Conservation (phyloP, 495 filamentous ascomycete species). For the Xylaria castorea region DNA sequence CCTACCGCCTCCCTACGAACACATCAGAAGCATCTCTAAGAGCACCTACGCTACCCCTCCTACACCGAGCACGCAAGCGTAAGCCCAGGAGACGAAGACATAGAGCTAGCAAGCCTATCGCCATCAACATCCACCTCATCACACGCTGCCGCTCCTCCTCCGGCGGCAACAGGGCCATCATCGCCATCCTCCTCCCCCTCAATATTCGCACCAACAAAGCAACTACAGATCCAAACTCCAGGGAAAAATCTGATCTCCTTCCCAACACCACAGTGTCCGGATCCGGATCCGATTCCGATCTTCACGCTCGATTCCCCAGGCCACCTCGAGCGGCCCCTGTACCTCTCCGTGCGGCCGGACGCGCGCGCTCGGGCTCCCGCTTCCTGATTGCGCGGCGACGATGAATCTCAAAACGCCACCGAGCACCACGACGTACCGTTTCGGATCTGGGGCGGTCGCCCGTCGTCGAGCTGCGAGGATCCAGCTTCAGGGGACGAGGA, state of each 20-base stretch:
- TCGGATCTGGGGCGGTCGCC: conserved; percentile 52
- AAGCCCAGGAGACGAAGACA: conserved; percentile 20
- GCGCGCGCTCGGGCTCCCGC: conserved; percentile 53
- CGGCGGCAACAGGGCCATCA: conserved; percentile 3
- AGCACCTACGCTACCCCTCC: conserved; percentile 10
- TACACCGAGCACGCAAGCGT: conserved; percentile 17
- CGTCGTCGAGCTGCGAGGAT: conserved; percentile 31
- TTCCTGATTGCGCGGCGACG: conserved; percentile 35
- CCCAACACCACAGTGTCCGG: conserved; percentile 49
- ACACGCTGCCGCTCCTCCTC: not conserved
- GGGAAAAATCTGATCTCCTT: conserved; percentile 54
- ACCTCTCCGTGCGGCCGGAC: conserved; percentile 51
- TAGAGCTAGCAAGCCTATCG: conserved; percentile 25
- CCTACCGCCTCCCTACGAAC: conserved; percentile 6
- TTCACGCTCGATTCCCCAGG: conserved; percentile 36
- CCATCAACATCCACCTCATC: conserved; percentile 19
- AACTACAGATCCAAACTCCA: conserved; percentile 53
- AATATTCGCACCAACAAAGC: conserved; percentile 44
- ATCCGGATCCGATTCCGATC: conserved; percentile 55
- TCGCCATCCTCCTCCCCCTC: not conserved
- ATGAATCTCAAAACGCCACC: conserved; percentile 33
- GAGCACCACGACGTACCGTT: conserved; percentile 57
- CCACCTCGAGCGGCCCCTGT: conserved; percentile 39
- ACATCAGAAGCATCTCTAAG: conserved; percentile 7
- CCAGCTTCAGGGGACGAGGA: conserved; percentile 1